Evolutionary conservation across 2,329 filamentous ascomycete genomes (phyloP).

Genomic region (Pestalotiopsis sp.): DNA sequence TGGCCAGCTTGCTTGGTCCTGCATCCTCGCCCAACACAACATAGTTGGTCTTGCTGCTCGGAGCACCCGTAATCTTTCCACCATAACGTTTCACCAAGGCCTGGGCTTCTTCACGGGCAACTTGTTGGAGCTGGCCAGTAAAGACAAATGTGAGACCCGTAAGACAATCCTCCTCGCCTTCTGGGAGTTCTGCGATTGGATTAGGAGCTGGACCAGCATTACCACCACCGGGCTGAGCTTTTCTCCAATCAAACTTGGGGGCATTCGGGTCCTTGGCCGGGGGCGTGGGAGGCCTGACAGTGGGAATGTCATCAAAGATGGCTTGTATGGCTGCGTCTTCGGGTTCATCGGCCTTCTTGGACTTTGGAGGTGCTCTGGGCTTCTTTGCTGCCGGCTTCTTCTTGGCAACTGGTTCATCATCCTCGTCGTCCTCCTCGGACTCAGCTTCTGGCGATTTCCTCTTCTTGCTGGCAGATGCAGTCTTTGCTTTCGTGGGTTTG

Average conservation of each 20-base stretch:
- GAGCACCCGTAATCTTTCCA: conserved; percentile 81
- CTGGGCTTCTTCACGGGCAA: conserved; percentile 83
- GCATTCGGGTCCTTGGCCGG: conserved; percentile 67
- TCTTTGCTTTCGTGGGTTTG: conserved; percentile 30
- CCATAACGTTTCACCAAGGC: conserved; percentile 90
- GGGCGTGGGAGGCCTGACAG: conserved; percentile 79
- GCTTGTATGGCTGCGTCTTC: conserved; percentile 75
- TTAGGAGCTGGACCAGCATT: conserved; percentile 65
- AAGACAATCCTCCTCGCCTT: conserved; percentile 85
- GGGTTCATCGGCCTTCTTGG: conserved; percentile 64
- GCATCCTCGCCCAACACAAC: conserved; percentile 90
- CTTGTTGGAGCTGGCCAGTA: conserved; percentile 78
- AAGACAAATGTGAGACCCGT: conserved; percentile 92
- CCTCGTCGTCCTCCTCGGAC: conserved; percentile 54
- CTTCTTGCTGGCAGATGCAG: conserved; percentile 44
- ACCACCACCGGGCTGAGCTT: conserved; percentile 55
- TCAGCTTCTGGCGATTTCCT: conserved; percentile 58
- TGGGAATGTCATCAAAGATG: conserved; percentile 86
- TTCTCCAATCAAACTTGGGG: conserved; percentile 78
- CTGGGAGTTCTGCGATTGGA: conserved; percentile 69
- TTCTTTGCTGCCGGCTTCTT: conserved; percentile 62
- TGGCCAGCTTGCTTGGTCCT: conserved; percentile 87
- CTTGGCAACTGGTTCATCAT: conserved; percentile 44
- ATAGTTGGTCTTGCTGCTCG: conserved; percentile 91
- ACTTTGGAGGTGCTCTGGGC: conserved; percentile 59